phyloP scores from a whole-genome alignment of 2,329 filamentous ascomycete species.

The Colletotrichum sp. region DNA sequence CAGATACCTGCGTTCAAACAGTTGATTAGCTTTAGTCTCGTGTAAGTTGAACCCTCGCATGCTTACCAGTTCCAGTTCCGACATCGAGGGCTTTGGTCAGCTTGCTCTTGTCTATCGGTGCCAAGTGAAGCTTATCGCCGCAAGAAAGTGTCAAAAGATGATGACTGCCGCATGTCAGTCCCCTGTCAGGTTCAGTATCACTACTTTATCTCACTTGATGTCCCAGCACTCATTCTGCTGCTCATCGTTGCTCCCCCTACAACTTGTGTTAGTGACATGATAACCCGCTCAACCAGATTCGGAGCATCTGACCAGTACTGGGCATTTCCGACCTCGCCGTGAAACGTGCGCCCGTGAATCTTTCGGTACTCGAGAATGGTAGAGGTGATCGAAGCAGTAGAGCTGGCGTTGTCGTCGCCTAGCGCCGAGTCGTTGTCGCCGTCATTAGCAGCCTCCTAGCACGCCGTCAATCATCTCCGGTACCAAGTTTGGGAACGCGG shows the following conservation, averaged over 20 bases:
- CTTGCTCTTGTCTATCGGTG: constrained; percentile 27
- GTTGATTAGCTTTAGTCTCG: background rate
- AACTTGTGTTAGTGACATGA: background rate
- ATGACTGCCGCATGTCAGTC: constrained; percentile 22
- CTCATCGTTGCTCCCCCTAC: constrained; percentile 33
- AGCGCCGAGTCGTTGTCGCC: constrained; percentile 20
- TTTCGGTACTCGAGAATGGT: constrained; percentile 34
- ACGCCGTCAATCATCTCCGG: background rate
- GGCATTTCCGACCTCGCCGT: constrained; percentile 30
- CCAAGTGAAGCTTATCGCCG: constrained; percentile 28
- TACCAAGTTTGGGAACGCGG: background rate
- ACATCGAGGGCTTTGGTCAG: constrained; percentile 45
- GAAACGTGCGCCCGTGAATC: constrained; percentile 35
- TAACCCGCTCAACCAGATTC: accelerated
- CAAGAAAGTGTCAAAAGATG: constrained; percentile 27
- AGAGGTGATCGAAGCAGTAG: constrained; percentile 34
- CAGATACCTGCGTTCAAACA: constrained; percentile 6
- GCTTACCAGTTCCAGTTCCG: constrained; percentile 50
- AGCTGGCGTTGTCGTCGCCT: constrained; percentile 20
- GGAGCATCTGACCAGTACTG: constrained; percentile 28
- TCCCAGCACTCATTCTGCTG: constrained; percentile 35
- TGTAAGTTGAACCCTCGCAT: background rate
- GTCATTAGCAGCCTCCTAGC: constrained; percentile 1
- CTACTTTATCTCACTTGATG: constrained; percentile 27
- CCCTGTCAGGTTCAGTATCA: background rate